Evolutionary conservation across 1,284 basidiomycete genomes (phyloP).

Genomic region (Leccinum fuscescens): DNA sequence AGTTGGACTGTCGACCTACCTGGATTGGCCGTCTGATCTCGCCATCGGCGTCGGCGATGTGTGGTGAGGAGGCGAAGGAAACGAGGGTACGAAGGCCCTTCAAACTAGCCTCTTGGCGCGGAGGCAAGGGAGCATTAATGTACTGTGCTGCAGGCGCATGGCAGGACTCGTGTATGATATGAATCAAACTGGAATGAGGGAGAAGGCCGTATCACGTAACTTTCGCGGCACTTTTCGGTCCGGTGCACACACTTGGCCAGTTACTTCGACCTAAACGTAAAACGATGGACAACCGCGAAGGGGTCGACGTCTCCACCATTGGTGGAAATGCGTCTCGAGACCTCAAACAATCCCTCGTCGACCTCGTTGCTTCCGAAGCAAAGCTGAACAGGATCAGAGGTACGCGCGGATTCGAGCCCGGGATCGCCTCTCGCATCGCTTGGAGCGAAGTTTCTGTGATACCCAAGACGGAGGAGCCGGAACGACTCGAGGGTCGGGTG

Average conservation of each 20-base stretch:
- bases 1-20: conserved; percentile 1
- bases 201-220: no score
- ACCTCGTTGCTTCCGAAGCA: conserved; percentile 10
- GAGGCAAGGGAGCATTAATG: neutral
- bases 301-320: conserved; percentile 22
- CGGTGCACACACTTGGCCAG: neutral
- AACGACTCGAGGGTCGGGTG: conserved; percentile 41
- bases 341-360: conserved; percentile 28
- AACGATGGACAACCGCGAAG: conserved; percentile 14
- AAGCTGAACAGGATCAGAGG: conserved; percentile 7
- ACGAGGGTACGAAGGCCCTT: neutral
- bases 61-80: neutral
- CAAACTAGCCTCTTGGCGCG: neutral
- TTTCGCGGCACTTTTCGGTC: neutral
- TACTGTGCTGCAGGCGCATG: neutral
- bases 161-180: neutral
- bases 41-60: conserved; percentile 6
- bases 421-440: conserved; percentile 20
- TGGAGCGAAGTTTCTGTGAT: conserved; percentile 40
- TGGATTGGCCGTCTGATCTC: conserved; percentile 6
- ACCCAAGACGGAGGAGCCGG: conserved; percentile 37
- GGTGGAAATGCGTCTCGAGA: conserved; percentile 25
- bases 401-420: conserved; percentile 24
- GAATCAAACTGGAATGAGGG: no score
- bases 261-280: neutral